A percentile compares a stretch with the other conserved stretches of the same genome.
Conservation (phyloP, 306 rosid genomes). For the Mimosa bimucronata region DNA sequence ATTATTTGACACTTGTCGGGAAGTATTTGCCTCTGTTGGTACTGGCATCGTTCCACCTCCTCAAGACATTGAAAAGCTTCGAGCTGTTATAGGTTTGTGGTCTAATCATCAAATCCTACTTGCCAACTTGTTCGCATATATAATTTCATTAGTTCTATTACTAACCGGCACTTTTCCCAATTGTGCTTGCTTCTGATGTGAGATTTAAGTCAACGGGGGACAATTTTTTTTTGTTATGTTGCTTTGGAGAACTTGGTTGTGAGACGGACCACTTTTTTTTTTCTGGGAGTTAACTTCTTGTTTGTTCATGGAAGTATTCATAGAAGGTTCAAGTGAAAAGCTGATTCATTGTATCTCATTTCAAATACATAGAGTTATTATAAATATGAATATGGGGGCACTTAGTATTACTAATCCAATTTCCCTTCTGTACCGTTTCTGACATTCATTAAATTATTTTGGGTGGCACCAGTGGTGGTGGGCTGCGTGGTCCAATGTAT, state of each 20-base stretch:
- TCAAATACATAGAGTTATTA: not conserved
- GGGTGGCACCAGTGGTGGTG: not conserved
- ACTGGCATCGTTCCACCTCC: conserved; percentile 64
- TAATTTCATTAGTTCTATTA: not conserved
- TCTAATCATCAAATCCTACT: not conserved
- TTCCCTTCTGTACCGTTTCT: not conserved
- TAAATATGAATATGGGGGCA: not conserved
- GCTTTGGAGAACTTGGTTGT: not conserved
- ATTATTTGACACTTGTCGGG: conserved; percentile 66
- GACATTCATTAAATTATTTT: not conserved
- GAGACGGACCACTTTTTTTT: not conserved
- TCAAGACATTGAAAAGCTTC: conserved; percentile 62
- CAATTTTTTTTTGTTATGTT: not conserved
- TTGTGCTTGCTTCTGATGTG: conserved; percentile 14
- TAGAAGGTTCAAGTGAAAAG: not conserved
- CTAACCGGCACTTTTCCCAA: not conserved
- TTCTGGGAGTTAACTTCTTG: not conserved
- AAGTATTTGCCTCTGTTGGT: conserved; percentile 58
- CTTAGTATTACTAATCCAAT: not conserved
- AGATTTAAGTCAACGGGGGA: conserved; percentile 4
- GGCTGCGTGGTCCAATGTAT: not conserved
- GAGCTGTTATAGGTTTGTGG: conserved; percentile 68
- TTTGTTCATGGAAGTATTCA: not conserved
- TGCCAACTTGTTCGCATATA: not conserved
- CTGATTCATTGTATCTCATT: not conserved